phyloP scores from a whole-genome alignment of 2,329 filamentous ascomycete genomes.

The Neonectria neomacrospora region DNA sequence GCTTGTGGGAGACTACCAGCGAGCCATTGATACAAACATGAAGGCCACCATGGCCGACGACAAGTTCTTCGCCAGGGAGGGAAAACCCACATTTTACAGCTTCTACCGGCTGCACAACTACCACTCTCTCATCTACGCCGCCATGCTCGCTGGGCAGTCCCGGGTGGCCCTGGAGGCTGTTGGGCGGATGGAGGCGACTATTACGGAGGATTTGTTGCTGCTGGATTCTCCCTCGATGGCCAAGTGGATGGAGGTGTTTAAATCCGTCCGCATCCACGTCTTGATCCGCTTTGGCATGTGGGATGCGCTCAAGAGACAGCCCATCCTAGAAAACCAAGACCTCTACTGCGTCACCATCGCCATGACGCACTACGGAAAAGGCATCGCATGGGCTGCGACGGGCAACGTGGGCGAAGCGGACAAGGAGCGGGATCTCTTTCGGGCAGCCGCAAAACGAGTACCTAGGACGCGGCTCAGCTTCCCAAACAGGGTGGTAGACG shows the following conservation, averaged over 20 bases:
- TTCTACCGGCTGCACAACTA: conserved; percentile 80
- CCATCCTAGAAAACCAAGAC: conserved; percentile 64
- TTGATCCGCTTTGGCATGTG: conserved; percentile 79
- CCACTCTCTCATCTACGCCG: conserved; percentile 80
- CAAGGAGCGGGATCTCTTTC: conserved; percentile 62
- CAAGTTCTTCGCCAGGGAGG: conserved; percentile 68
- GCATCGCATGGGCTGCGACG: conserved; percentile 72
- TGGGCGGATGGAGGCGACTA: conserved; percentile 65
- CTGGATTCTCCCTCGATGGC: conserved; percentile 78
- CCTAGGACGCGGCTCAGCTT: conserved; percentile 65
- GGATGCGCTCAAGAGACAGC: conserved; percentile 68
- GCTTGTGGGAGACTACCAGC: conserved; percentile 75
- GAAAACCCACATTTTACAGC: conserved; percentile 78
- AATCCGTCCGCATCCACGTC: conserved; percentile 74
- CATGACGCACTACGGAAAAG: conserved; percentile 74
- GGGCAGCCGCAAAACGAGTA: conserved; percentile 61
- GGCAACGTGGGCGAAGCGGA: conserved; percentile 66
- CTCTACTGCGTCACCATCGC: conserved; percentile 78
- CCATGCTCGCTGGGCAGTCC: conserved; percentile 79
- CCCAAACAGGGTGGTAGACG: conserved; percentile 59
- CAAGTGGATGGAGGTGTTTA: conserved; percentile 80
- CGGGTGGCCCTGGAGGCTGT: conserved; percentile 71
- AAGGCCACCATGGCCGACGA: conserved; percentile 75
- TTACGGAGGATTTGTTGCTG: conserved; percentile 72
- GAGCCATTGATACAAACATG: conserved; percentile 73